Base-by-base conservation (phyloP, 345 rosid genomes). In the Raphanus sativus region DNA sequence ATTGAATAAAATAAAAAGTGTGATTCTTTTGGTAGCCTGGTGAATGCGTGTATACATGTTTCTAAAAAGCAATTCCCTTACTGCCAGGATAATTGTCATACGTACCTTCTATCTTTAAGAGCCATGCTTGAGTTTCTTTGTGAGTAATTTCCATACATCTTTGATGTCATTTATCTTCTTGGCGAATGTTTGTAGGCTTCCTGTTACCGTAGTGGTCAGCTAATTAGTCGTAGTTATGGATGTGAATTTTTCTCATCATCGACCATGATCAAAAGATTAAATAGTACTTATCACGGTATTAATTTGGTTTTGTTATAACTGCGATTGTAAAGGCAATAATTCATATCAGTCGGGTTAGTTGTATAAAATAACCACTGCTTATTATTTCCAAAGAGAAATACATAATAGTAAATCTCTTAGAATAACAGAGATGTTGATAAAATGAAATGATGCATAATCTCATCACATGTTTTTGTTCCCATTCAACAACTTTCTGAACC, bases 401-500 rank as follows among this genome's bases (percentile, higher is more conserved):
- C 10, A 17, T 55, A 17, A 55, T 8, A 7, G 60, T 17, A 13
- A 55, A 60, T 60, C 64, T 28, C 64, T 60, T 16, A 60, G 16
- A 60, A n/a, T 60, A 60, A 60, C 8, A 3, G 64, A 60, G 16
- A 60, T 12, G 29, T 28, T 26, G n/a, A 60, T 11, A 60, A 26
- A 60, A 2, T 60, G 64, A 16, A 26, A 60, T 5, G 8, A 25
- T 60, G 34, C 34, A 60, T 60, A 28, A 58, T 58, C 50, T 64
- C 29, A 64, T 64, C 68, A 64, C 13, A 16, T 17, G 50, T 10
- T 64, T 64, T 17, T 34, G 9, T 34, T 64, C 38, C 15, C 68
- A 16, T 34, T 34, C 68, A 64, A 64, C 29, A 64, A 64, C 50
- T 64, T 34, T 9, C 50, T 64, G 12, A 64, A 64, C 68, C 68